These are phyloP conservation scores for Metschnikowia rubicola DNA, from an alignment of 805 yeast genomes.

Conservation along the genomic window DNA sequence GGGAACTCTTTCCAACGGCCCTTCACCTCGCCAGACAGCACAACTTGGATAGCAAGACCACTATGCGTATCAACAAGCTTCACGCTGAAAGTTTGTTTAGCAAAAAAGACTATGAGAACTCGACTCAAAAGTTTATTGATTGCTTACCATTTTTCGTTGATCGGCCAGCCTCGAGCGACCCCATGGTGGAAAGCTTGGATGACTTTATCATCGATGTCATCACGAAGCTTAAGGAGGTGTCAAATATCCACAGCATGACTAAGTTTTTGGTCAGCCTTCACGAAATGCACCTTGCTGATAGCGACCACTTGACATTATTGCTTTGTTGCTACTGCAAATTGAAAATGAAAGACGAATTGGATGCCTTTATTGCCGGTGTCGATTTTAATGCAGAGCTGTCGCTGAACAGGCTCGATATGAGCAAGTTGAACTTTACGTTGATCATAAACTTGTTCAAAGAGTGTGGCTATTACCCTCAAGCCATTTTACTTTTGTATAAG, in stretches of 20 bases:
- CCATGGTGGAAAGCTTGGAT: conserved; percentile 19
- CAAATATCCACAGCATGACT: conserved; percentile 62
- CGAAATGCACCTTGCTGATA: conserved; percentile 52
- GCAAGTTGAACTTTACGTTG: conserved; percentile 50
- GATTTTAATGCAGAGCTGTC: conserved; percentile 20
- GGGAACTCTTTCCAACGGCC: conserved; percentile 72
- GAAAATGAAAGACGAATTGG: conserved; percentile 56
- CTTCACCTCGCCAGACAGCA: conserved; percentile 55
- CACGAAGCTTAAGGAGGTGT: conserved; percentile 72
- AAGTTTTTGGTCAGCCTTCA: conserved; percentile 61
- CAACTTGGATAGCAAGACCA: conserved; percentile 27
- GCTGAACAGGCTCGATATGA: conserved; percentile 8
- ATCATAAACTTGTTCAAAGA: conserved; percentile 71
- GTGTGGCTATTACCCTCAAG: conserved; percentile 62
- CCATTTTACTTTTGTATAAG: conserved; percentile 64
- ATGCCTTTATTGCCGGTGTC: conserved; percentile 48
- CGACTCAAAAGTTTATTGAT: conserved; percentile 70
- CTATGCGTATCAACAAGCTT: conserved; percentile 31
- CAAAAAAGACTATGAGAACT: conserved; percentile 61
- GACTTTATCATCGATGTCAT: conserved; percentile 63
- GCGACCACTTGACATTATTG: conserved; percentile 78
- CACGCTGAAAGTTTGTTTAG: conserved; percentile 74
- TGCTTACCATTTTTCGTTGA: conserved; percentile 27
- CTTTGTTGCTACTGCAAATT: conserved; percentile 78
- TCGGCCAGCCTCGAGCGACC: neutral